Conservation (phyloP, 2,329 filamentous ascomycete genomes). For the Colletotrichum incanum region DNA sequence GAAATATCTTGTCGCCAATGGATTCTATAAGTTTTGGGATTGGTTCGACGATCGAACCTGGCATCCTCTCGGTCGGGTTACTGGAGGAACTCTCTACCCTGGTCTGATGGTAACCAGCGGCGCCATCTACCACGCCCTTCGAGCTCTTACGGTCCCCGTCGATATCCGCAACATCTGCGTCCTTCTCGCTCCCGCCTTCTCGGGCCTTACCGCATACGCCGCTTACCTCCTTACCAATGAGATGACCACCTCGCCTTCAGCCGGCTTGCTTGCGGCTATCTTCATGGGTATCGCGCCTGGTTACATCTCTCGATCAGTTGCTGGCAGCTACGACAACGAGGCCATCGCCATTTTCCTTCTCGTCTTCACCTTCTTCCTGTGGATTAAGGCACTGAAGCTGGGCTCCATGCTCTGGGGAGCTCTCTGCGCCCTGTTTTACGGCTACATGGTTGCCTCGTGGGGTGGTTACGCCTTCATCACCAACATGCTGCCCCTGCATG, state of each 20-base stretch:
- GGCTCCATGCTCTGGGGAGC: constrained; percentile 98
- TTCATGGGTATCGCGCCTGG: constrained; percentile 99
- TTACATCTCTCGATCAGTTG: constrained; percentile 98
- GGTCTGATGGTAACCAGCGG: constrained; percentile 99
- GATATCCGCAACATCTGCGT: constrained; percentile 99
- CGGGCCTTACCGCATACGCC: constrained; percentile 92
- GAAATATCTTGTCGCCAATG: constrained; percentile 96
- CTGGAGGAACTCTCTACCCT: constrained; percentile 97
- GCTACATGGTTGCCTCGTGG: constrained; percentile 99
- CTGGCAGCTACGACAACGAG: constrained; percentile 99
- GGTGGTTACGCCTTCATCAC: constrained; percentile 99
- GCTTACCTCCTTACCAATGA: constrained; percentile 97
- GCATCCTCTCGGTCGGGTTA: constrained; percentile 98
- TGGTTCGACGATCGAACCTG: constrained; percentile 99
- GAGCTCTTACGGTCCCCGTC: constrained; percentile 89
- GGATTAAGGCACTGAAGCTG: constrained; percentile 98
- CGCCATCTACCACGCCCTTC: constrained; percentile 94
- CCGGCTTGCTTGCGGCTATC: constrained; percentile 90
- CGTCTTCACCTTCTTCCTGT: constrained; percentile 98
- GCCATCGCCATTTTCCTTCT: constrained; percentile 99
- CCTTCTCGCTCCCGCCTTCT: constrained; percentile 93
- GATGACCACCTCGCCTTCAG: constrained; percentile 95
- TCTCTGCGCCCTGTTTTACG: constrained; percentile 95
- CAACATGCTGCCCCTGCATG: constrained; percentile 93
- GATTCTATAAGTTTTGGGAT: constrained; percentile 99